Evolutionary conservation across 2,329 filamentous ascomycete species (phyloP).

Genomic region (Trichoderma atroviride): DNA sequence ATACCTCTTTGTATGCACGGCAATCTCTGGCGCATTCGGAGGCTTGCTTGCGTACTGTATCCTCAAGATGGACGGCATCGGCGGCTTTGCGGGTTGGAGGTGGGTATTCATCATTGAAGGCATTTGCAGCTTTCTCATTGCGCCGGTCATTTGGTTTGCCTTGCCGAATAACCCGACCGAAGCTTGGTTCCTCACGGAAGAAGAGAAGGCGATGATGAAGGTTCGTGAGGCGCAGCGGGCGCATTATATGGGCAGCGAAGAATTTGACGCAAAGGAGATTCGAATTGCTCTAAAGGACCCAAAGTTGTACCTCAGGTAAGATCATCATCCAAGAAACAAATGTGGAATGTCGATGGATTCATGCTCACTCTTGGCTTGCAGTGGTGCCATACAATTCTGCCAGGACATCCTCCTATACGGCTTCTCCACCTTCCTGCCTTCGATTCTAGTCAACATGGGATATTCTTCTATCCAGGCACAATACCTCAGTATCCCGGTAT

Average conservation of each 20-base stretch:
- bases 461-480: conserved; percentile 55
- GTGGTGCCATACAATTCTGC: conserved; percentile 52
- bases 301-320: conserved; percentile 53
- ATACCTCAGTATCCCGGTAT: conserved; percentile 60
- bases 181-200: conserved; percentile 52
- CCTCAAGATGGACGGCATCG: conserved; percentile 49
- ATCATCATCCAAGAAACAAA: neutral
- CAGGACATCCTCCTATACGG: conserved; percentile 57
- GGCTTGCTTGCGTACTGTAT: conserved; percentile 52
- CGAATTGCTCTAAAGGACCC: conserved; percentile 50
- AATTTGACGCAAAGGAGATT: conserved; percentile 56
- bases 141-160: conserved; percentile 48
- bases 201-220: conserved; percentile 55
- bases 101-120: conserved; percentile 57
- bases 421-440: conserved; percentile 61
- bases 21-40: conserved; percentile 48
- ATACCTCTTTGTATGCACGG: conserved; percentile 52
- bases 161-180: conserved; percentile 51
- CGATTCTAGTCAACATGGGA: conserved; percentile 56
- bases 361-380: neutral
- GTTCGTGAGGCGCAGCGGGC: conserved; percentile 48
- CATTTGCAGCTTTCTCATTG: conserved; percentile 47
- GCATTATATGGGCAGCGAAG: conserved; percentile 52
- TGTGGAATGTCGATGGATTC: neutral
- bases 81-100: conserved; percentile 50